Base-by-base conservation (phyloP, 371 early-diverging fungal species). In the Rhizomucor pusillus region DNA sequence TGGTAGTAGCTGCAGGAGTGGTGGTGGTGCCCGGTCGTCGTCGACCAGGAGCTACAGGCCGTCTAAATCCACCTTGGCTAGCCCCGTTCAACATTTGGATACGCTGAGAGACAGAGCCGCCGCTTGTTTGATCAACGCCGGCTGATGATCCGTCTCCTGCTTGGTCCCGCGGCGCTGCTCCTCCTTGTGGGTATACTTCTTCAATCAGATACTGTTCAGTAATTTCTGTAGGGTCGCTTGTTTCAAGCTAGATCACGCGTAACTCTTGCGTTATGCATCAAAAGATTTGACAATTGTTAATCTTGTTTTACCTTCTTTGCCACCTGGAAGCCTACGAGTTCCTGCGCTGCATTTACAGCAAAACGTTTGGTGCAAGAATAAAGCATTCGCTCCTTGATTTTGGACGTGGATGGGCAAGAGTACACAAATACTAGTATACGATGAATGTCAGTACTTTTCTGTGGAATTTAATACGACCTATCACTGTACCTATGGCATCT, bases 331-430 rank as follows among this genome's bases (percentile, higher is more conserved):
- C 71, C 74, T 11, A 76, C 71, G 23, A 82, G 70, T 13, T 64
- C 66, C 62, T 84, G 80, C 16, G 84, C 81, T 16, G 63, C 74
- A 16, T 69, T 66, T 34, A 90, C 57, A 11, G 90, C 79, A 43
- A 75, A 80, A 3, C 76, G 71, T 39, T 87, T 82, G 43, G 85
- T 85, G 1, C 92, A 82, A 7, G 93, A 90, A 62, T 90, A 92
- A 48, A 91, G 50, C 95, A 93, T 95, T n/a, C 89, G 81, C 51
- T 90, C 86, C 40, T 89, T 86, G 55, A 95, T 87, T 63, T 88
- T 90, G 43, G 91, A 86, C 3, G 67, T 51, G 6, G 85, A 71
- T 5, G 95, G 94, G 61, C 93, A 95, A 22, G 85, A 82, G 62
- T 90, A 91, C 50, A 90, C 75, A 62, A 91, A 91, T 13, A 91